Evolutionary conservation across 2,329 filamentous ascomycete species (phyloP), one percentile per base, ranked within the genome.

Genomic region (Fusarium anthophilum): DNA sequence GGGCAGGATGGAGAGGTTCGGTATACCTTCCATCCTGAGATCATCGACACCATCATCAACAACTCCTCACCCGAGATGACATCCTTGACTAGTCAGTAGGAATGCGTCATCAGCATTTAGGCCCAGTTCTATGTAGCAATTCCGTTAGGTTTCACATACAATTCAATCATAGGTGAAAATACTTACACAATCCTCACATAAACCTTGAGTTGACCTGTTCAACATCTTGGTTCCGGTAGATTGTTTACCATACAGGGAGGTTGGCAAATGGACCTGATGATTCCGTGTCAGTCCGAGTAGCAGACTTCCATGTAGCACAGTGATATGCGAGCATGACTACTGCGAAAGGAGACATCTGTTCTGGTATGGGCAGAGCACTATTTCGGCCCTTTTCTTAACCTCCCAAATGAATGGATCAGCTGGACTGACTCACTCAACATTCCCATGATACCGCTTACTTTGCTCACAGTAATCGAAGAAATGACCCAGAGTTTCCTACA

Each of bases 291-390:
- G 13, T 35, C 13, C 32, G 32, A 35, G 32, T 14, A 35, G 15
- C 13, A 14, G 32, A 35, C 6, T 14, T 14, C 32, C 32, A 35
- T 35, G 6, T 1, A 35, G 13, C n/a, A 24, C n/a, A 6, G 14
- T 24, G 43, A 24, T 24, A 15, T 24, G n/a, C 32, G 6, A 44
- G n/a, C n/a, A 24, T 1, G 9, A 24, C 15, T 11, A n/a, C n/a
- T 18, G n/a, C 3, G 15, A 24, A 24, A 12, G n/a, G 12, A 3
- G 8, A 5, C 3, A 11, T 2, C n/a, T 17, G 9, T 18, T 44
- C 6, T 12, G 43, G 15, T 0, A 24, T 44, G 15, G 14, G 15
- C 15, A 44, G 43, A 45, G 24, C 7, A 24, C 24, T 18, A 11
- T 26, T 5, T 47, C 17, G 7, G 24, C 44, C 44, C 44, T 47